Conservation (phyloP, 2,329 filamentous ascomycete genomes). For the Pseudogymnoascus sp. region DNA sequence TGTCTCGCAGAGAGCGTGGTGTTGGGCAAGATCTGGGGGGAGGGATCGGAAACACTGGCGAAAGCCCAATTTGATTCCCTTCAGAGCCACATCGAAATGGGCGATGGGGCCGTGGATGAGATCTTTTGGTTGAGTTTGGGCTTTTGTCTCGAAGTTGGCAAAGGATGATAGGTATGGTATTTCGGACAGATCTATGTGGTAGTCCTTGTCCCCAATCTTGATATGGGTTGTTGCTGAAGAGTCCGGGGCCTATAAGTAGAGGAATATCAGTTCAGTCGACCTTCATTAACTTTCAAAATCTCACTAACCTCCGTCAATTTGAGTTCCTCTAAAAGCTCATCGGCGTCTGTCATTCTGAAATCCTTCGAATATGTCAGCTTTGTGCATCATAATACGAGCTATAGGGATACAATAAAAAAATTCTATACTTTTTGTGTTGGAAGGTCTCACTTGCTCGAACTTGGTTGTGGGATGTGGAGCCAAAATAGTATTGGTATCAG, state of each 20-base stretch:
- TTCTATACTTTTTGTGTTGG: too few species aligned
- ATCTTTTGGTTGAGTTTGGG: conserved; percentile 23
- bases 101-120: conserved; percentile 21
- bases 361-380: neutral
- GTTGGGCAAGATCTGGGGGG: conserved; percentile 19
- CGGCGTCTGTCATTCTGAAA: neutral
- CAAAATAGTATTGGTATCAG: neutral
- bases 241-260: neutral
- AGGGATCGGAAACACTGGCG: conserved; percentile 25
- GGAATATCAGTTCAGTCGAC: neutral
- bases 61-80: conserved; percentile 26
- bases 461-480: too few species aligned
- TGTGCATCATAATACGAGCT: too few species aligned
- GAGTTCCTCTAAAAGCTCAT: neutral
- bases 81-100: conserved; percentile 23
- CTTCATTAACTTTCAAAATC: neutral
- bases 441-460: too few species aligned
- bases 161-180: neutral
- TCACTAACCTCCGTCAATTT: neutral
- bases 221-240: neutral
- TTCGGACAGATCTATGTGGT: neutral
- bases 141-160: neutral
- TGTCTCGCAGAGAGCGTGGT: conserved; percentile 23
- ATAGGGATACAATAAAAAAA: too few species aligned
- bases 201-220: neutral